phyloP scores from a whole-genome alignment of 164 flowering plant genomes.

The Protea cynaroides region DNA sequence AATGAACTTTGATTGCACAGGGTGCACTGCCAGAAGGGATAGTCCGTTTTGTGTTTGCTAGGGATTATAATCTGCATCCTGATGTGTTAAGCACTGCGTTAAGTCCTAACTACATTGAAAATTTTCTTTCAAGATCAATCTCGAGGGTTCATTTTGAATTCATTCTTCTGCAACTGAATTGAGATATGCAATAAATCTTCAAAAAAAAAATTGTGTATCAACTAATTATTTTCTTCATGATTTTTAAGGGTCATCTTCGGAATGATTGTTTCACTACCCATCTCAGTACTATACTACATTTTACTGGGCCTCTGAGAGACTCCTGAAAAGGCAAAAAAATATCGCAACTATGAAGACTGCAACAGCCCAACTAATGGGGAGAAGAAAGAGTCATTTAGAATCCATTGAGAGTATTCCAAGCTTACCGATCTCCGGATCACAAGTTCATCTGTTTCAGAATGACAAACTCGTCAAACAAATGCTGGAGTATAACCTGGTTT shows the following conservation, averaged over 20 bases:
- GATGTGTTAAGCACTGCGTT: constrained; percentile 41
- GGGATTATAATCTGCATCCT: constrained; percentile 39
- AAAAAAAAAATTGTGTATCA: too few species aligned
- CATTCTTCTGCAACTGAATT: background rate
- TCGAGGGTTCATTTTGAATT: background rate
- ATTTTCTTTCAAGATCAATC: background rate
- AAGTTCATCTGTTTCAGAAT: background rate
- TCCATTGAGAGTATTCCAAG: background rate
- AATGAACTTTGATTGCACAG: constrained; percentile 14
- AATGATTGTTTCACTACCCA: constrained; percentile 22
- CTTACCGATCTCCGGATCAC: background rate
- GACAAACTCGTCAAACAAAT: background rate
- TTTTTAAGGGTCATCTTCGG: constrained; percentile 25
- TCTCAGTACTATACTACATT: constrained; percentile 18
- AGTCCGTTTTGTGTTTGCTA: constrained; percentile 43
- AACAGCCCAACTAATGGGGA: background rate
- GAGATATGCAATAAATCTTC: background rate
- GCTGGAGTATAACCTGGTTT: too few species aligned
- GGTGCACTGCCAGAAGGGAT: constrained; percentile 45
- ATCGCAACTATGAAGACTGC: background rate
- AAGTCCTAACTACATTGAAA: constrained; percentile 12
- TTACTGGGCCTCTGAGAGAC: constrained; percentile 14
- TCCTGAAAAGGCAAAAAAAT: background rate
- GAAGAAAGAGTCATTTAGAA: background rate
- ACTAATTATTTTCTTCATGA: background rate